Evolutionary conservation across 352 stramenopile genomes (phyloP).

Genomic region (Phytophthora foliorum): DNA sequence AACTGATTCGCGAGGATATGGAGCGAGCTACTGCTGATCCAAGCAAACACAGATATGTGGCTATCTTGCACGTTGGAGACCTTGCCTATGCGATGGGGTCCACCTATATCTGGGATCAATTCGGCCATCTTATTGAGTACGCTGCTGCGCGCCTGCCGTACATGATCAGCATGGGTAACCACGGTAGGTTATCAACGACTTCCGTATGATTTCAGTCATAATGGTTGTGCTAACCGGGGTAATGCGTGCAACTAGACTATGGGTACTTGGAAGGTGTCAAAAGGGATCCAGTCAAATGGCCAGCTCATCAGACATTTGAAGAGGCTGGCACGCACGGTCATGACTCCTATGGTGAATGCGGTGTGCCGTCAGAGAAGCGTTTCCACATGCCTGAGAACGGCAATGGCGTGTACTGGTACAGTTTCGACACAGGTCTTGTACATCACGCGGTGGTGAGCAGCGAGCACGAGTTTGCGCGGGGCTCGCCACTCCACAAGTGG

Average conservation of each 20-base stretch:
- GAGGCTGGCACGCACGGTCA: conserved; percentile 43
- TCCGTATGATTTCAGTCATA: not conserved
- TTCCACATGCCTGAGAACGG: conserved; percentile 82
- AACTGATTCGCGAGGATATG: conserved; percentile 46
- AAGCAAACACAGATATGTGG: conserved; percentile 60
- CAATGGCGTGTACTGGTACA: conserved; percentile 75
- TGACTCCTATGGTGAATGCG: conserved; percentile 87
- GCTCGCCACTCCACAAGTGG: conserved; percentile 60
- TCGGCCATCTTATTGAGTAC: conserved; percentile 82
- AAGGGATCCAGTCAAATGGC: conserved; percentile 36
- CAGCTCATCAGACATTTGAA: conserved; percentile 47
- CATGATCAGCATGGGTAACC: conserved; percentile 75
- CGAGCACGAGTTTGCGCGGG: conserved; percentile 62
- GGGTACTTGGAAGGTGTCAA: conserved; percentile 51
- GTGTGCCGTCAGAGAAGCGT: conserved; percentile 72
- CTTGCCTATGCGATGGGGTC: conserved; percentile 73
- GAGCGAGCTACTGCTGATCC: conserved; percentile 33
- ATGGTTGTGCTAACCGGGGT: not conserved
- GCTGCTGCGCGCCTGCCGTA: conserved; percentile 79
- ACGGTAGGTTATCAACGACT: conserved; percentile 34
- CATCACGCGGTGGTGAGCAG: conserved; percentile 65
- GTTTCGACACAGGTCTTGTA: conserved; percentile 57
- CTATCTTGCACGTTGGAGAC: conserved; percentile 87
- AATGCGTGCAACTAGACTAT: conserved; percentile 40
- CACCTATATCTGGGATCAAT: conserved; percentile 90